A percentile compares a stretch with the other conserved stretches of the same genome.
phyloP scores from a whole-genome alignment of 129 eudicot species.

The Deinandra increscens region DNA sequence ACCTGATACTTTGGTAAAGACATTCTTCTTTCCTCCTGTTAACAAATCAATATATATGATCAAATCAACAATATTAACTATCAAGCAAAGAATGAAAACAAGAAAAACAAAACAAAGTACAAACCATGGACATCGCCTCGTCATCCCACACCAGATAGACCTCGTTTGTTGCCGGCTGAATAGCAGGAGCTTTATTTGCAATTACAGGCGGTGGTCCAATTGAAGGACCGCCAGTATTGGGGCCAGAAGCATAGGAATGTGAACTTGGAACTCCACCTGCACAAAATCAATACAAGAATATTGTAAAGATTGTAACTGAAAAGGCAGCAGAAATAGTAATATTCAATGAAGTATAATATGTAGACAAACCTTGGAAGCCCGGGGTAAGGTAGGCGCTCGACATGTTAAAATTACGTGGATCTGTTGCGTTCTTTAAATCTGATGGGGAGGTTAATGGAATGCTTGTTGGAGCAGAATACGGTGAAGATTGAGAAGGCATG shows the following conservation, averaged over 20 bases:
- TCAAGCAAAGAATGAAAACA: not conserved
- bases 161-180: conserved; percentile 81
- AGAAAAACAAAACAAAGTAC: conserved; percentile 29
- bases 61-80: not conserved
- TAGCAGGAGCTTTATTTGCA: conserved; percentile 80
- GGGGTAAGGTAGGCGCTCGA: conserved; percentile 45
- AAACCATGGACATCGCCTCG: conserved; percentile 97
- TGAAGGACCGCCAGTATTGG: conserved; percentile 94
- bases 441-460: conserved; percentile 42
- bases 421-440: conserved; percentile 24
- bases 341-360: not conserved
- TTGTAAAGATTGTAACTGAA: not conserved
- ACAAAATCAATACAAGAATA: conserved; percentile 8
- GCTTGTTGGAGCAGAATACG: conserved; percentile 55
- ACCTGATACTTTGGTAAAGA: conserved; percentile 95
- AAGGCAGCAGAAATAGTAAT: not conserved
- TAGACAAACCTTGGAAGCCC: conserved; percentile 51
- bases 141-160: conserved; percentile 99
- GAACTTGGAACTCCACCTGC: conserved; percentile 56
- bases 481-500: conserved; percentile 50
- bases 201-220: conserved; percentile 98
- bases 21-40: conserved; percentile 98
- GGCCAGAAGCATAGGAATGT: conserved; percentile 98
- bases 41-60: conserved; percentile 1
- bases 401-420: conserved; percentile 14